Percentiles rank a stretch among this genome's conserved stretches.
Conservation (phyloP, 1,139 yeast species). For the Yamadazyma membranifaciens region DNA sequence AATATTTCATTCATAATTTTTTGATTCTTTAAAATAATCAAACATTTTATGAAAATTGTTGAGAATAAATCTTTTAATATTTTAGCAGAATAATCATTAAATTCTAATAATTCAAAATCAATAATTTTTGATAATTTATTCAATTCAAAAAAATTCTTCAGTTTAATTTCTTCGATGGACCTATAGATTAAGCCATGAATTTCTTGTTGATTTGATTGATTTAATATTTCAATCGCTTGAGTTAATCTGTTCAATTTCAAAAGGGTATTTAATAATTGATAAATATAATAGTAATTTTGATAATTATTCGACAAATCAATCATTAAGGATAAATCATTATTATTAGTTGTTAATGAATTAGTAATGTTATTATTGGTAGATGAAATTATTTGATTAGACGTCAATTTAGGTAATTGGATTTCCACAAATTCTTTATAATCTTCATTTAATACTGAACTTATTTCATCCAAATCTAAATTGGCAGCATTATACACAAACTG, state of each 20-base stretch:
- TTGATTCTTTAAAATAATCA: constrained; percentile 70
- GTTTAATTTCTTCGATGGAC: constrained; percentile 63
- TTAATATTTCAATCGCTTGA: constrained; percentile 56
- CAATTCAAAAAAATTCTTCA: constrained; percentile 34
- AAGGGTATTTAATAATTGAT: constrained; percentile 56
- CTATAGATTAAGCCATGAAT: constrained; percentile 53
- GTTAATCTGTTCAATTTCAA: constrained; percentile 63
- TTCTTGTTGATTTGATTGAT: constrained; percentile 43
- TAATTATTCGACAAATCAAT: constrained; percentile 15
- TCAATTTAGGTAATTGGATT: constrained; percentile 30
- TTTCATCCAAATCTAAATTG: constrained; percentile 54
- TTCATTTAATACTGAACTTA: constrained; percentile 44
- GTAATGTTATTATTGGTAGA: constrained; percentile 1
- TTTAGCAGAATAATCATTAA: constrained; percentile 52
- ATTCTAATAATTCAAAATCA: constrained; percentile 24
- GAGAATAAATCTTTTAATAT: constrained; percentile 71
- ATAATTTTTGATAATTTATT: constrained; percentile 31
- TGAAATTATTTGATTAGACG: background rate
- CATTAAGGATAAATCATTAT: constrained; percentile 10
- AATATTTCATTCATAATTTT: constrained; percentile 58
- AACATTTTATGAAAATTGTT: constrained; percentile 59
- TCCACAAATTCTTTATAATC: constrained; percentile 21
- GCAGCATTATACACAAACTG: constrained; percentile 56
- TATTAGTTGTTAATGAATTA: constrained; percentile 3
- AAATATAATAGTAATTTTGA: constrained; percentile 41